Conservation (phyloP, 768 basidiomycete species). For the Filobasidium wieringae region DNA sequence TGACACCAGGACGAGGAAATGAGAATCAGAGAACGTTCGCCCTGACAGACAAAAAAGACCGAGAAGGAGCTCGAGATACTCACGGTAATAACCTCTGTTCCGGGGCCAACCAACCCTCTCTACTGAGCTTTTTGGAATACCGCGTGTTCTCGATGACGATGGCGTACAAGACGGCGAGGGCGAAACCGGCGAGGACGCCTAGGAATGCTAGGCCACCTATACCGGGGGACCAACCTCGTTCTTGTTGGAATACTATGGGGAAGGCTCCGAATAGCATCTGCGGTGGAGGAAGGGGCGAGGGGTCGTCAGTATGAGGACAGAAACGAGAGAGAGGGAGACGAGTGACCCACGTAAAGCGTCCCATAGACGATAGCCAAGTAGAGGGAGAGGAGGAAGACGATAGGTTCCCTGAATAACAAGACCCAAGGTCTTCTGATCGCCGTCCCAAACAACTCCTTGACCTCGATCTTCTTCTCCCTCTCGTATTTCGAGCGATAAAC, state of each 20-base stretch:
- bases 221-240: conserved; percentile 40
- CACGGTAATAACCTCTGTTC: conserved; percentile 41
- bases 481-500: conserved; percentile 33
- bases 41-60: too few species aligned
- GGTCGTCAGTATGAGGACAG: neutral
- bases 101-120: conserved; percentile 33
- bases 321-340: too few species aligned
- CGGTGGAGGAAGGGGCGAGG: neutral
- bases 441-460: conserved; percentile 26
- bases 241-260: conserved; percentile 40
- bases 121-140: conserved; percentile 33
- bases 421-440: conserved; percentile 37
- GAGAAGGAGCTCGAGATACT: too few species aligned
- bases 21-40: too few species aligned
- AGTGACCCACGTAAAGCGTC: conserved; percentile 18
- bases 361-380: conserved; percentile 31
- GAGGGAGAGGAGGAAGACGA: conserved; percentile 36
- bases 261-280: conserved; percentile 39
- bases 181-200: conserved; percentile 36
- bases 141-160: conserved; percentile 36
- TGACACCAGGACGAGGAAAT: too few species aligned
- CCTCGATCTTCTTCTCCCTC: conserved; percentile 23
- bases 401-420: conserved; percentile 39
- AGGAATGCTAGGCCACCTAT: conserved; percentile 40
- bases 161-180: conserved; percentile 22